Percentiles rank a stretch among this genome's conserved stretches.
Conservation (phyloP, 2,329 filamentous ascomycete species). For the Torrubiella hemipterigena region DNA sequence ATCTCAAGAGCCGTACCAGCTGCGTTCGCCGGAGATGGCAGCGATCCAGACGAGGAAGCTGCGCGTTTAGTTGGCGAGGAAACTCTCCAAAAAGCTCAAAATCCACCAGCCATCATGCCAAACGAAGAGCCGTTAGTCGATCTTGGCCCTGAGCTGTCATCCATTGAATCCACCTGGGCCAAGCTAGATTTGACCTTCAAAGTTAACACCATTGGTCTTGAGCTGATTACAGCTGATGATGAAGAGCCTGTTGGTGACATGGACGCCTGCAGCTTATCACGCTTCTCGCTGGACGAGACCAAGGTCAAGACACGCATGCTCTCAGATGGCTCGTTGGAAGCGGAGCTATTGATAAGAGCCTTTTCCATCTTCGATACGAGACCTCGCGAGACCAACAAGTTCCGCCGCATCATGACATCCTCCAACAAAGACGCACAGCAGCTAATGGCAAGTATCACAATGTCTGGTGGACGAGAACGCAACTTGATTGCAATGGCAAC, state of each 20-base stretch:
- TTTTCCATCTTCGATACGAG: conserved; percentile 93
- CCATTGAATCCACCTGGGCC: conserved; percentile 66
- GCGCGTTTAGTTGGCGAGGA: conserved; percentile 58
- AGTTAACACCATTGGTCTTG: conserved; percentile 75
- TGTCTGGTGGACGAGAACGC: conserved; percentile 72
- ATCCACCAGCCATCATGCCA: conserved; percentile 11
- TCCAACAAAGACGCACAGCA: conserved; percentile 93
- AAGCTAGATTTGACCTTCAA: conserved; percentile 89
- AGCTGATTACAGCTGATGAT: conserved; percentile 68
- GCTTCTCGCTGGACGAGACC: conserved; percentile 89
- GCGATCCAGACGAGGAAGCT: conserved; percentile 62
- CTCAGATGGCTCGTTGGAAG: conserved; percentile 81
- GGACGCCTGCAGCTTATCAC: conserved; percentile 72
- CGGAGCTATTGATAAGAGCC: conserved; percentile 83
- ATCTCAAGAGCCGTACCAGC: conserved; percentile 79
- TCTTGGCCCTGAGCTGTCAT: conserved; percentile 58
- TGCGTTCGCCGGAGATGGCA: conserved; percentile 60
- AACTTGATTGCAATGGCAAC: conserved; percentile 85
- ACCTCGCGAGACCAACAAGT: conserved; percentile 84
- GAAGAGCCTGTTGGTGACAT: conserved; percentile 68
- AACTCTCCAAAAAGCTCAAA: conserved; percentile 36
- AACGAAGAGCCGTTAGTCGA: conserved; percentile 34
- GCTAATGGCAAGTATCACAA: conserved; percentile 93
- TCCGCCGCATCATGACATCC: conserved; percentile 94
- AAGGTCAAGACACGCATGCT: conserved; percentile 87